Evolutionary conservation across 169 alveolate species (phyloP).

Genomic region (Eimeria praecox): DNA sequence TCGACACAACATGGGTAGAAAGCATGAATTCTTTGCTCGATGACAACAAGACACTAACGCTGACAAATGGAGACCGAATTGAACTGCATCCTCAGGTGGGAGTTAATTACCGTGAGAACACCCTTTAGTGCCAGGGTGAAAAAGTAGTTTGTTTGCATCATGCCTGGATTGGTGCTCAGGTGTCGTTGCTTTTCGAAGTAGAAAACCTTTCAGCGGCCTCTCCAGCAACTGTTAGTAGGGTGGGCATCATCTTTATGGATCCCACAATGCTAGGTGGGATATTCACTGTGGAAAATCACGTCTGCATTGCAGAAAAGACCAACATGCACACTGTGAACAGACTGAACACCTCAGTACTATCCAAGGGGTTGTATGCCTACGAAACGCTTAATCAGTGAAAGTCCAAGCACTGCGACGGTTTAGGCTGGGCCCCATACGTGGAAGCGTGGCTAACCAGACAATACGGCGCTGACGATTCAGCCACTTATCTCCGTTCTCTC

Average conservation of each 20-base stretch:
- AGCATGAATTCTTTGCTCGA: slow-evolving; percentile 97
- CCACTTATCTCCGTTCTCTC: slow-evolving; percentile 75
- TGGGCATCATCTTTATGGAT: slow-evolving; percentile 97
- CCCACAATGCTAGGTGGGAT: slow-evolving; percentile 92
- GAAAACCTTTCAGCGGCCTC: slow-evolving; percentile 97
- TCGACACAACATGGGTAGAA: slow-evolving; percentile 98
- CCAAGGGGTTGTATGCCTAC: neutral
- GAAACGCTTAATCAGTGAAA: neutral
- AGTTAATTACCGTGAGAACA: neutral
- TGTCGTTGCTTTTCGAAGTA: slow-evolving; percentile 96
- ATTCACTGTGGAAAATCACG: slow-evolving; percentile 73
- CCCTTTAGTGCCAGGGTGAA: neutral
- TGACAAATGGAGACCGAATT: slow-evolving; percentile 96
- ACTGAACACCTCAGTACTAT: neutral
- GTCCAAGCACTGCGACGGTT: neutral
- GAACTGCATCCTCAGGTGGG: slow-evolving; percentile 92
- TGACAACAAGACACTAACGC: slow-evolving; percentile 96
- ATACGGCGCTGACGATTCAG: slow-evolving; percentile 87
- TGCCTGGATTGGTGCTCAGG: slow-evolving; percentile 84
- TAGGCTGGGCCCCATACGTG: slow-evolving; percentile 85
- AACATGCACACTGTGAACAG: neutral
- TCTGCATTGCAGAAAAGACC: neutral
- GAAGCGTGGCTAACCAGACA: slow-evolving; percentile 92
- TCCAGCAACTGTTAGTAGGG: slow-evolving; percentile 98
- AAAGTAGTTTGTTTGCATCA: slow-evolving; percentile 70